Conservation (phyloP, 176 grass and related monocot species). For the Themeda triandra region DNA sequence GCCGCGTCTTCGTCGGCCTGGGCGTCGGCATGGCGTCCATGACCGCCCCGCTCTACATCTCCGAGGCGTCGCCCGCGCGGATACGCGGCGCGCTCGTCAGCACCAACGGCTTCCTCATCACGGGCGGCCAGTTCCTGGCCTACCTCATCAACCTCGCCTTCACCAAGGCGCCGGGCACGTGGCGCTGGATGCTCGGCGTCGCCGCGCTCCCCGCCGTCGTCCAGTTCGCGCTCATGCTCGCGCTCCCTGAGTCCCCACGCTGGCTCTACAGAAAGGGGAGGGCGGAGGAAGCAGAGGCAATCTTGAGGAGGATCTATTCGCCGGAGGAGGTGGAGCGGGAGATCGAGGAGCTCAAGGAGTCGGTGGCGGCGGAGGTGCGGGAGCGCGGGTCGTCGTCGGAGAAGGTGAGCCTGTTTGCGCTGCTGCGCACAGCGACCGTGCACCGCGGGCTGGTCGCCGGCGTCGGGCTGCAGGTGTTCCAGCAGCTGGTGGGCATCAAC, state of each 20-base stretch:
- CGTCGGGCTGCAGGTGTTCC: slow-evolving; percentile 71
- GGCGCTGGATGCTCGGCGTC: slow-evolving; percentile 92
- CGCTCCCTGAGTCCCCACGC: slow-evolving; percentile 72
- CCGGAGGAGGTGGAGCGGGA: slow-evolving; percentile 51
- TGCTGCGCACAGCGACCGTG: slow-evolving; percentile 46
- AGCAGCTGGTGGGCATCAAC: slow-evolving; percentile 94
- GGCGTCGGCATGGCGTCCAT: slow-evolving; percentile 94
- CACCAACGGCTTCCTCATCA: slow-evolving; percentile 85
- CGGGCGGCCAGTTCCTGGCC: slow-evolving; percentile 83
- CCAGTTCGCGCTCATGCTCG: slow-evolving; percentile 71
- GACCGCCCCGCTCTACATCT: slow-evolving; percentile 87
- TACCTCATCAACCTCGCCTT: slow-evolving; percentile 89
- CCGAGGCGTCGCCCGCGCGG: slow-evolving; percentile 73
- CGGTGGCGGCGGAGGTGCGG: slow-evolving; percentile 56
- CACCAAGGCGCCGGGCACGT: slow-evolving; percentile 77
- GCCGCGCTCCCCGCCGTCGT: slow-evolving; percentile 66
- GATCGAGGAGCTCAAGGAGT: slow-evolving; percentile 63
- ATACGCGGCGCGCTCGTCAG: slow-evolving; percentile 80
- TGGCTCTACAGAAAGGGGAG: slow-evolving; percentile 77
- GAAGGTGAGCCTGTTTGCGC: slow-evolving; percentile 35
- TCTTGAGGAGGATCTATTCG: slow-evolving; percentile 58
- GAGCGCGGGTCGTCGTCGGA: slow-evolving; percentile 41
- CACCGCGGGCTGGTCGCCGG: slow-evolving; percentile 61
- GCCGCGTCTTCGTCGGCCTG: slow-evolving; percentile 70
- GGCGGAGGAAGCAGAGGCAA: slow-evolving; percentile 56